Evolutionary conservation across 768 basidiomycete species (phyloP).

Genomic region (Podaxis sp.): DNA sequence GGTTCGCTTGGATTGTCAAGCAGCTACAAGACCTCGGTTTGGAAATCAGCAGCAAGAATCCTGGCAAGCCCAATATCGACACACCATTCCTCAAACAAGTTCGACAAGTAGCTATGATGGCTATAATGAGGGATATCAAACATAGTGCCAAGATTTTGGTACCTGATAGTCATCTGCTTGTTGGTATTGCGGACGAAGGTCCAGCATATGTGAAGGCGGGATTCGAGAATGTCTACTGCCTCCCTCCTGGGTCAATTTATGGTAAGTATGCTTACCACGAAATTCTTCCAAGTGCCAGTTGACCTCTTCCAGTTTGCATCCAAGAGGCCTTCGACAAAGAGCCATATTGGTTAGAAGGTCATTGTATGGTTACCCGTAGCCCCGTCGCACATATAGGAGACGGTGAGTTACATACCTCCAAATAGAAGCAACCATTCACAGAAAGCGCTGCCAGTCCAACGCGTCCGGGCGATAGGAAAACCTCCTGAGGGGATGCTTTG

Average conservation of each 20-base stretch:
- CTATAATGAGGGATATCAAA: conserved; percentile 70
- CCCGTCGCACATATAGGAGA: conserved; percentile 78
- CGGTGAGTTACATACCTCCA: conserved; percentile 30
- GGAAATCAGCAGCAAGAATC: conserved; percentile 30
- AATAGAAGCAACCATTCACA: conserved; percentile 1
- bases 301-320: conserved; percentile 44
- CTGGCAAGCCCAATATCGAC: conserved; percentile 34
- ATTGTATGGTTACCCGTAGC: conserved; percentile 61
- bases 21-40: conserved; percentile 40
- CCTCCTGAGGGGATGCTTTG: conserved; percentile 55
- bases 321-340: conserved; percentile 45
- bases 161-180: conserved; percentile 61
- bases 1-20: conserved; percentile 47
- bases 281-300: neutral
- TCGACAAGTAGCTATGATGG: conserved; percentile 57
- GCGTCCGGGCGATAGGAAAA: conserved; percentile 66
- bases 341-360: conserved; percentile 55
- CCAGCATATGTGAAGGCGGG: conserved; percentile 54
- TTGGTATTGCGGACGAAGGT: conserved; percentile 83
- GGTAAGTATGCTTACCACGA: conserved; percentile 35
- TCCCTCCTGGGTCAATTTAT: conserved; percentile 59
- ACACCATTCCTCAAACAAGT: conserved; percentile 54
- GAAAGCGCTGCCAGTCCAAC: conserved; percentile 44
- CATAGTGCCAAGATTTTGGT: conserved; percentile 71
- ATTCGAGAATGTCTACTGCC: conserved; percentile 44